These are phyloP conservation scores for Sherardia arvensis DNA, from an alignment of 257 asterid genomes.

Conservation along the genomic window DNA sequence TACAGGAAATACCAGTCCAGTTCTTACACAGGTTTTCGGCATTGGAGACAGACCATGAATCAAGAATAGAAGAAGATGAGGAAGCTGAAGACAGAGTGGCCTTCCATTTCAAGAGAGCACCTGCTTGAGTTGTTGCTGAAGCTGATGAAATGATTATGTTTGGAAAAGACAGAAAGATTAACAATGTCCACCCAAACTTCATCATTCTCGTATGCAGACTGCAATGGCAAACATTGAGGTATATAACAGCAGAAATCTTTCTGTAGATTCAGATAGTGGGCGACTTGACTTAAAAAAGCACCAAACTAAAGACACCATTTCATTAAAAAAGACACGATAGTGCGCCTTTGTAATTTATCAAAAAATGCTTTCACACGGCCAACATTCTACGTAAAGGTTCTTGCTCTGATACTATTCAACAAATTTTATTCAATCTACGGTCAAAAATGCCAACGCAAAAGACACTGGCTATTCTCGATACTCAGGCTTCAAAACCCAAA, in stretches of 20 bases:
- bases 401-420: no score
- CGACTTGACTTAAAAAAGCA: no score
- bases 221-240: no score
- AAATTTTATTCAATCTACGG: neutral
- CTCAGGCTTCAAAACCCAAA: constrained; percentile 76
- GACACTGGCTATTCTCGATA: constrained; percentile 32
- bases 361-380: neutral
- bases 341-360: neutral
- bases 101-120: neutral
- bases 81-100: neutral
- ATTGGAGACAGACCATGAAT: neutral
- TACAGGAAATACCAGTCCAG: neutral
- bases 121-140: neutral
- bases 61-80: neutral
- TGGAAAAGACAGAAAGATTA: no score
- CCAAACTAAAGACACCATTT: no score
- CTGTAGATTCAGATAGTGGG: no score
- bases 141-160: no score
- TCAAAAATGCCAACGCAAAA: neutral
- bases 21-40: neutral
- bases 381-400: no score
- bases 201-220: no score
- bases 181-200: no score
- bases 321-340: no score
- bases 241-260: no score